Base-by-base conservation (phyloP, 73 alveolate species). In the Effrenium voratum region DNA sequence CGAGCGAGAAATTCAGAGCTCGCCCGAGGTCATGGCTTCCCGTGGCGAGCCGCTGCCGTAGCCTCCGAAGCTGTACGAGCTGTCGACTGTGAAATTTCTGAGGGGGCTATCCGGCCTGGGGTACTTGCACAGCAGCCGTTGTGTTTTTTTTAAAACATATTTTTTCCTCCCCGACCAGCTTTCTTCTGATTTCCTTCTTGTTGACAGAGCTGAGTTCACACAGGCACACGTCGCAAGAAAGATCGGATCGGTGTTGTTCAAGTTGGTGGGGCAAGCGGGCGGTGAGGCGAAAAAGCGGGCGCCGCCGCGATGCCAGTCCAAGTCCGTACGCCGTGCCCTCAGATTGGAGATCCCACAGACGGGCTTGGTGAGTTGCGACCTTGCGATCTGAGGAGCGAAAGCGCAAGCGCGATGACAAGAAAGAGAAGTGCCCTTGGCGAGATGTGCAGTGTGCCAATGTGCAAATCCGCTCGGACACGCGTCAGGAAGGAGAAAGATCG, bases 251-350 rank as follows among this genome's bases (percentile, higher is more conserved):
- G n/a, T n/a, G n/a, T n/a, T n/a, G n/a, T n/a, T n/a, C n/a, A n/a
- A n/a, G n/a, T n/a, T n/a, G n/a, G n/a, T n/a, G n/a, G n/a, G n/a
- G n/a, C n/a, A n/a, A n/a, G n/a, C n/a, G n/a, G n/a, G n/a, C n/a
- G n/a, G n/a, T 44, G 43, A 79, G 90, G 90, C 90, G 90, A 28
- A 79, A 79, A 79, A 46, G 90, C 68, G 90, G 90, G 90, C 90
- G 90, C 46, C 90, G 46, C 70, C 90, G 90, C 90, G 90, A 79
- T 79, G 90, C 90, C 66, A 79, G 90, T 45, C 90, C 90, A 79
- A 66, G 46, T 45, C 46, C 44, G 28, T 60, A 30, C 15, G 90
- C 46, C 68, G 13, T 43, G 45, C 44, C 12, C 90, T 28, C n/a
- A 57, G 72, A 30, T 22, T 57, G 72, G 22, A 55, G 68, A 12